Evolutionary conservation across 1,284 basidiomycete genomes (phyloP), one percentile per base, ranked within the genome.

Genomic region (Pascua guehoae): DNA sequence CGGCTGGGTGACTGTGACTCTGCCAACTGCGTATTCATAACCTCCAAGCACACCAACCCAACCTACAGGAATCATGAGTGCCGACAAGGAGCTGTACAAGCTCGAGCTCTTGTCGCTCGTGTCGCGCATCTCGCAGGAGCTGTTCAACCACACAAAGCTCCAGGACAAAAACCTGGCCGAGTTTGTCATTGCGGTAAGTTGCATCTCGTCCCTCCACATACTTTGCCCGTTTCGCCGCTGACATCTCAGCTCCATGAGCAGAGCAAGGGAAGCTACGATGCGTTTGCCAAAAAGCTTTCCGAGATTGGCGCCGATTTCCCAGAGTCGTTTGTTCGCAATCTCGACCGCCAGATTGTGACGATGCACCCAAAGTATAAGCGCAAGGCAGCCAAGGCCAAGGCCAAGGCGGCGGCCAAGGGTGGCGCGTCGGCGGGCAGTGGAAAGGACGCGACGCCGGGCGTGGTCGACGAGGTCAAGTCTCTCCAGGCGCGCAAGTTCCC

Each of bases 351-450:
- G 59, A 91, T 99, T 66, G 84, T 95, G 51, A 89, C 85, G 60
- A 85, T 98, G 82, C 96, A 99, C 70, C 96, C 95, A 0, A 97
- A 94, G 69, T 88, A 98, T 81, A 96, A 93, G 81, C 89, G 91
- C 77, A 85, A 82, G 69, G 66, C 76, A 62, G 72, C 79, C 16
- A 83, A 83, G 56, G 66, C 67, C 49, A 72, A 76, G 62, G 65
- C 69, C 46, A 64, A 69, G 38, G 66, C 67, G n/a, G 52, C 56
- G 43, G 66, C 52, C 39, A 52, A 52, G 47, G 67, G 60, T 54
- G 44, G 60, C 48, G 12, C 65, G 61, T 75, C 70, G 73, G 66
- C 43, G 67, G 65, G 4, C 1, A 32, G 24, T 7, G 53, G 53
- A 45, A 68, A 61, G 54, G 44, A 58, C 48, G 15, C 65, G 61